These are phyloP conservation scores for Blastobotrys serpentis DNA, from an alignment of 1,139 yeast genomes.

Conservation along the genomic window DNA sequence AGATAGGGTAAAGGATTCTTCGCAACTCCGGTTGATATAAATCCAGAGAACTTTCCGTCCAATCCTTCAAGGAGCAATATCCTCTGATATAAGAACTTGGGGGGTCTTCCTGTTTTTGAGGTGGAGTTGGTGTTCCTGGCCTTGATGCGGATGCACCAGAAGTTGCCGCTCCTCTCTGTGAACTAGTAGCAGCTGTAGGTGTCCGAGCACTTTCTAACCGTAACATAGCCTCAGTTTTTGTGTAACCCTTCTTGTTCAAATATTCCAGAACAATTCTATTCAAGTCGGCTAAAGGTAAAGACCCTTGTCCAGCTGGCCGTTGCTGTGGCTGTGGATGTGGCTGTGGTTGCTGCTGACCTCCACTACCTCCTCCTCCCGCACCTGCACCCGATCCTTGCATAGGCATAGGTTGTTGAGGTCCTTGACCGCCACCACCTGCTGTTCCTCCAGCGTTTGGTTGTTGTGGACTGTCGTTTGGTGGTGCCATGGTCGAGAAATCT, in stretches of 20 bases:
- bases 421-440: not conserved
- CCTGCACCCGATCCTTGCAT: too few species aligned
- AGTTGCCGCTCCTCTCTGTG: constrained; percentile 14
- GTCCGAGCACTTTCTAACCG: constrained; percentile 82
- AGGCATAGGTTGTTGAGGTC: constrained; percentile 8
- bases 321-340: constrained; percentile 21
- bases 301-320: constrained; percentile 15
- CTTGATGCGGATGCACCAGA: constrained; percentile 17
- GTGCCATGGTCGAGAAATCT: not conserved
- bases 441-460: constrained; percentile 1
- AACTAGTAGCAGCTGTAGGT: constrained; percentile 49
- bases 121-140: constrained; percentile 10
- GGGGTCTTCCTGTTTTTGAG: constrained; percentile 13
- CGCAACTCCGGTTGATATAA: constrained; percentile 87
- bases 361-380: too few species aligned
- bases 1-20: constrained; percentile 82
- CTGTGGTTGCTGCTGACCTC: constrained; percentile 20
- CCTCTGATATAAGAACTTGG: constrained; percentile 76
- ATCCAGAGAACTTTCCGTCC: constrained; percentile 92
- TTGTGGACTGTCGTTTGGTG: constrained; percentile 8
- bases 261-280: constrained; percentile 90
- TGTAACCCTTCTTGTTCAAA: constrained; percentile 89
- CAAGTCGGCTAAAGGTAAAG: constrained; percentile 52
- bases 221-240: constrained; percentile 89
- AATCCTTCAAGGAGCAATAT: constrained; percentile 72